Base-by-base conservation (phyloP, 495 filamentous ascomycete genomes). In the Friedmanniomyces endolithicus region DNA sequence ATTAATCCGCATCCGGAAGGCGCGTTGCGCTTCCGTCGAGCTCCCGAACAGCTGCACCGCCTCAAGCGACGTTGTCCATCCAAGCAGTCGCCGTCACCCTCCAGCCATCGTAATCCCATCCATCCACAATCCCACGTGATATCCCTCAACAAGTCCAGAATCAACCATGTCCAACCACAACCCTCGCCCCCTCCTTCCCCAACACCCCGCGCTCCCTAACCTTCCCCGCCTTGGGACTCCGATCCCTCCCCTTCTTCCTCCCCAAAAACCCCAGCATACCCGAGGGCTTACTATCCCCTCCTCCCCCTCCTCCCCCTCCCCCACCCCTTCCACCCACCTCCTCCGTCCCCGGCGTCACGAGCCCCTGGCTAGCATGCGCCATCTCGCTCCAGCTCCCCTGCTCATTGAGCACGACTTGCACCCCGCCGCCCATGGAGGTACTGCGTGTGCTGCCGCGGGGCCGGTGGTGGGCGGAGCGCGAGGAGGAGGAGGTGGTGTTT, bases 161-260 rank as follows among this genome's bases (percentile, higher is more conserved):
- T 53, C 49, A 58, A n/a, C 56, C 56, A 37, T 53, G 40, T 25
- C 46, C 57, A 37, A 64, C 58, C 1, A 64, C 50, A 2, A 88
- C 82, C 63, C 92, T 77, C 19, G 92, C 89, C 7, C 92, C 92
- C 65, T 98, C 92, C 64, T 95, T 95, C 51, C 92, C 94, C 57
- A 98, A 66, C 45, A 98, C 90, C 48, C 92, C 92, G 17, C 87
- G 75, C 66, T 98, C 92, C 67, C 87, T 88, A 41, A 53, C 24
- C 50, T 63, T 63, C 11, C 49, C 49, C 19, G 90, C 90, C 70
- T 95, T 95, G 9, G 92, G 92, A 65, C 90, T 95, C 64, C 85
- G 79, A 47, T 88, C 88, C 39, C 92, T 76, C 6, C 89, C 89
- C 74, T 86, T 95, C 73, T 92, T 94, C 54, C 90, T 75, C 35